Percentiles rank a stretch among this genome's conserved stretches.
Conservation (phyloP, 768 basidiomycete species). For the Mrakia frigida region DNA sequence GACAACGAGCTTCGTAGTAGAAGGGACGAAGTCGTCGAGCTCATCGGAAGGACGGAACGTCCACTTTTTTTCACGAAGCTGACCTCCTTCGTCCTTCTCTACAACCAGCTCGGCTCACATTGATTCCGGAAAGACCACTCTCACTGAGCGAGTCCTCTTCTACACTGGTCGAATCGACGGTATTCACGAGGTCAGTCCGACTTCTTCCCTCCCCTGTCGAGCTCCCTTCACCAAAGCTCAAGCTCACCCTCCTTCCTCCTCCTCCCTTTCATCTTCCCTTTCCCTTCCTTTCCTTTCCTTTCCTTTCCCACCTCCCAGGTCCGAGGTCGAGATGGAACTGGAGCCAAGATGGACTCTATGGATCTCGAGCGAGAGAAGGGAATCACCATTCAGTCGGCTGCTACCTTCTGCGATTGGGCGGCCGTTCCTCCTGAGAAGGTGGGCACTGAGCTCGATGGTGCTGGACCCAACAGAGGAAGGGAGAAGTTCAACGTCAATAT, state of each 20-base stretch:
- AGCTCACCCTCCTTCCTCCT: background rate
- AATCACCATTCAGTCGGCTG: conserved; percentile 97
- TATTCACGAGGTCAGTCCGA: conserved; percentile 82
- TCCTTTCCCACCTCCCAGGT: conserved; percentile 53
- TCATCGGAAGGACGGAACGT: conserved; percentile 3
- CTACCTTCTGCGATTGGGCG: conserved; percentile 97
- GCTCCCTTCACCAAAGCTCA: too few species aligned
- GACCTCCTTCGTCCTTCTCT: background rate
- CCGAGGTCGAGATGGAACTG: conserved; percentile 87
- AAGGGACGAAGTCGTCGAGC: background rate
- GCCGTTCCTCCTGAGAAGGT: conserved; percentile 54
- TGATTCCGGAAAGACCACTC: conserved; percentile 91
- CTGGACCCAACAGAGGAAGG: conserved; percentile 48
- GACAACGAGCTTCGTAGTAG: too few species aligned
- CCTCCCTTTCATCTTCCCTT: background rate
- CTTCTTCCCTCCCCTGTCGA: background rate
- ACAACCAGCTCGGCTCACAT: conserved; percentile 41
- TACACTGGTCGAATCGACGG: conserved; percentile 94
- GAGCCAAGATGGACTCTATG: conserved; percentile 99
- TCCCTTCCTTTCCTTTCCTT: background rate
- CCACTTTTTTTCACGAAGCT: background rate
- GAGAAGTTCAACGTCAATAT: conserved; percentile 89
- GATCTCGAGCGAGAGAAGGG: conserved; percentile 98
- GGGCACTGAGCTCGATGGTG: conserved; percentile 32
- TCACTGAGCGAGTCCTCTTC: conserved; percentile 91